phyloP scores from a whole-genome alignment of 169 alveolate species.

The Theileria orientalis region DNA sequence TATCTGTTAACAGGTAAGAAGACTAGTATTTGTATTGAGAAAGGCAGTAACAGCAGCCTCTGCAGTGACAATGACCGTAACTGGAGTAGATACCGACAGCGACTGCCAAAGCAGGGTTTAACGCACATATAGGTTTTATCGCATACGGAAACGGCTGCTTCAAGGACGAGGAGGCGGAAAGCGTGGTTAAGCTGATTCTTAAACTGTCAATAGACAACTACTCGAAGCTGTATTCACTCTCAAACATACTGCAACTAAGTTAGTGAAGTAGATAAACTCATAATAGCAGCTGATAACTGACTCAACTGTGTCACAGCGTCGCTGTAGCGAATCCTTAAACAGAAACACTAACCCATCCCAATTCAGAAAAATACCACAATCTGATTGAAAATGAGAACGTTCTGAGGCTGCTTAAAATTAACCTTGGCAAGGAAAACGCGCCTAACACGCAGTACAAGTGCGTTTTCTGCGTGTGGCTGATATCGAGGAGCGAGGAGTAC shows the following conservation, averaged over 20 bases:
- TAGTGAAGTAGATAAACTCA: constrained; percentile 4
- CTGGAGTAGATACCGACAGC: no score
- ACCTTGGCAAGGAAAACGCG: constrained; percentile 40
- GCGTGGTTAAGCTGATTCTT: constrained; percentile 10
- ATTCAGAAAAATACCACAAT: constrained; percentile 49
- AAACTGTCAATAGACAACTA: constrained; percentile 18
- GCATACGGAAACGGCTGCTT: constrained; percentile 32
- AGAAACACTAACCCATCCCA: neutral
- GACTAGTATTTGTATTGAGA: no score
- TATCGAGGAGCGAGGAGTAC: constrained; percentile 63
- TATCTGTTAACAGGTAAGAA: constrained; percentile 39
- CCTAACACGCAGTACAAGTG: constrained; percentile 74
- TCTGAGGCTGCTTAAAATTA: constrained; percentile 44
- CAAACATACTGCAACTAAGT: constrained; percentile 46
- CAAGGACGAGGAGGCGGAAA: constrained; percentile 28
- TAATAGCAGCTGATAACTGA: neutral
- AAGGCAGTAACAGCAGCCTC: no score
- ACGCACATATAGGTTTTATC: constrained; percentile 4
- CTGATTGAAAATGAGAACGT: constrained; percentile 63
- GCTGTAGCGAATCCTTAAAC: no score
- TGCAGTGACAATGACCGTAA: no score
- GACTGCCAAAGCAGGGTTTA: no score
- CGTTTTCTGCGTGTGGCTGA: constrained; percentile 72
- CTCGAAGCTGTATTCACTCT: constrained; percentile 50
- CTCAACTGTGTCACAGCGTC: neutral